A percentile compares a stretch with the other conserved stretches of the same genome.
phyloP scores from a whole-genome alignment of 1,284 basidiomycete genomes.

The Puccinia brachypodii region DNA sequence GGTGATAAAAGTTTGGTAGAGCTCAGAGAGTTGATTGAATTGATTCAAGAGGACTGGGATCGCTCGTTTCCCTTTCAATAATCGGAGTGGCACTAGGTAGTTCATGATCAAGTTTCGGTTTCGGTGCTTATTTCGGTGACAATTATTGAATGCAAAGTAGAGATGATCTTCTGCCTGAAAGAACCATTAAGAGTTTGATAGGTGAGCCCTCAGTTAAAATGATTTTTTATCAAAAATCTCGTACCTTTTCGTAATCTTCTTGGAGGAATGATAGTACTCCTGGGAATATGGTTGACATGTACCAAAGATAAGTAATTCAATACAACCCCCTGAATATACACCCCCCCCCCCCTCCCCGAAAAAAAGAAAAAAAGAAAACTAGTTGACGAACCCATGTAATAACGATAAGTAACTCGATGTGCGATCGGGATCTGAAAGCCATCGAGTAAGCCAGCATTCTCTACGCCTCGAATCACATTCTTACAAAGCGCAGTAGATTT shows the following conservation, averaged over 20 bases:
- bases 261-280: conserved; percentile 43
- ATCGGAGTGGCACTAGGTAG: conserved; percentile 36
- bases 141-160: conserved; percentile 36
- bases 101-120: conserved; percentile 43
- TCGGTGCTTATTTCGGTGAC: conserved; percentile 33
- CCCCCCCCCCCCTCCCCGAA: neutral
- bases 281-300: neutral
- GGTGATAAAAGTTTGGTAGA: conserved; percentile 38
- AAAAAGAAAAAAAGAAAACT: neutral
- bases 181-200: neutral
- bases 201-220: neutral
- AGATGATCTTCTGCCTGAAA: conserved; percentile 46
- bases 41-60: conserved; percentile 32
- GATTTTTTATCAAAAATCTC: neutral
- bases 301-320: neutral
- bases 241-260: conserved; percentile 47
- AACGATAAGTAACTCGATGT: conserved; percentile 44
- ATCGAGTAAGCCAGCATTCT: conserved; percentile 31
- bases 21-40: conserved; percentile 8
- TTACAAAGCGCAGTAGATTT: conserved; percentile 46
- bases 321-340: neutral
- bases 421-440: conserved; percentile 35
- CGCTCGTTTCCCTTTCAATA: conserved; percentile 41
- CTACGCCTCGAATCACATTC: conserved; percentile 44
- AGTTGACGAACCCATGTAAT: conserved; percentile 42